Percentiles rank a stretch among this genome's conserved stretches.
Conservation (phyloP, 805 yeast species). For the Candida germanica region DNA sequence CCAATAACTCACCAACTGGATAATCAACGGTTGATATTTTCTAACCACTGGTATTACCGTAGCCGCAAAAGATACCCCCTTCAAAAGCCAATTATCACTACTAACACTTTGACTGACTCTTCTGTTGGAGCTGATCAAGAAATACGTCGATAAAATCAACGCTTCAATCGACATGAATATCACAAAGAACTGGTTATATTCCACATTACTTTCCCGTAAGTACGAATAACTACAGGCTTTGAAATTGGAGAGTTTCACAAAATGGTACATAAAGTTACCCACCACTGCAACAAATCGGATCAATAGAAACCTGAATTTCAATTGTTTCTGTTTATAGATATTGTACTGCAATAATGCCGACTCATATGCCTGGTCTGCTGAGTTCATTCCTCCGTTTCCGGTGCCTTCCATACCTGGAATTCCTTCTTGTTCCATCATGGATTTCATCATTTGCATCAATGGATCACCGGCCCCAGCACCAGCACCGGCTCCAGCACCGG, state of each 20-base stretch:
- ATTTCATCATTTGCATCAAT: slow-evolving; percentile 30
- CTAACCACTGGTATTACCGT: slow-evolving; percentile 33
- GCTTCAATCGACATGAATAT: slow-evolving; percentile 31
- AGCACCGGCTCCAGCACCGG: slow-evolving; percentile 14
- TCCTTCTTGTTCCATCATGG: slow-evolving; percentile 14
- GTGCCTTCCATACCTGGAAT: too few relatives aligned
- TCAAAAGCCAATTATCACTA: slow-evolving; percentile 25
- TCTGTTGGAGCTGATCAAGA: slow-evolving; percentile 22
- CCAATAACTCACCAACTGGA: slow-evolving; percentile 31
- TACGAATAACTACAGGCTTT: slow-evolving; percentile 27
- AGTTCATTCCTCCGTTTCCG: slow-evolving; percentile 11
- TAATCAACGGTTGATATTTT: slow-evolving; percentile 26
- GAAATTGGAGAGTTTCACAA: slow-evolving; percentile 13
- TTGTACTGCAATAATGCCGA: slow-evolving; percentile 27
- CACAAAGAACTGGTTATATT: slow-evolving; percentile 20
- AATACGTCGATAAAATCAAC: slow-evolving; percentile 32
- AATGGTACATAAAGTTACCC: slow-evolving; percentile 36
- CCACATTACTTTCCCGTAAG: slow-evolving; percentile 14
- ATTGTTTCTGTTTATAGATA: slow-evolving; percentile 28
- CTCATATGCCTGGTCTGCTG: slow-evolving; percentile 22
- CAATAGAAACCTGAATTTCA: slow-evolving; percentile 32
- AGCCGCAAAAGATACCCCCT: slow-evolving; percentile 28
- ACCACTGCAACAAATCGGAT: slow-evolving; percentile 25
- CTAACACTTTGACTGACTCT: slow-evolving; percentile 23
- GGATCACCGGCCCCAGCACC: slow-evolving; percentile 18